A percentile compares a stretch with the other conserved stretches of the same genome.
Conservation (phyloP, 2,329 filamentous ascomycete species). For the Septoria petroselini region DNA sequence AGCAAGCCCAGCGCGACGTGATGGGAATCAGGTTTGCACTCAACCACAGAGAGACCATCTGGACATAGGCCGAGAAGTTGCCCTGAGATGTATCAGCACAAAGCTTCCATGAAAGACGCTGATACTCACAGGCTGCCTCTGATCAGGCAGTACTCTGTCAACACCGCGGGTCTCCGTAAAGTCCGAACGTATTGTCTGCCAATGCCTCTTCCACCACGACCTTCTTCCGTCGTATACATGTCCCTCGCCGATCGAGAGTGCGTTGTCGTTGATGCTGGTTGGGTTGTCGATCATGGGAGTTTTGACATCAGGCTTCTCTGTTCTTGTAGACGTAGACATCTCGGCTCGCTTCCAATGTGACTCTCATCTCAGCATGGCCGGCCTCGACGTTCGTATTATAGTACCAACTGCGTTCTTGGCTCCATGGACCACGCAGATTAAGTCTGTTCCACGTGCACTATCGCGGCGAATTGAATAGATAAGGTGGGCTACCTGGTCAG, state of each 20-base stretch:
- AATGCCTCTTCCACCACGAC: constrained; percentile 6
- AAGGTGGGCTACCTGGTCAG: too few relatives aligned
- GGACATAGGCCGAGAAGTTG: constrained; percentile 11
- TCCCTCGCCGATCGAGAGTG: constrained; percentile 2
- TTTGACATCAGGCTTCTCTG: too few relatives aligned
- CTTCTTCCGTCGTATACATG: not conserved
- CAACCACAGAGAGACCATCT: constrained; percentile 25
- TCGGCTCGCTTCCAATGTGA: too few relatives aligned
- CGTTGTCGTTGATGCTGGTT: not conserved
- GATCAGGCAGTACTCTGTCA: constrained; percentile 14
- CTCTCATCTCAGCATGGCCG: too few relatives aligned
- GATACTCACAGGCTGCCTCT: constrained; percentile 14
- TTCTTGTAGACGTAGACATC: too few relatives aligned
- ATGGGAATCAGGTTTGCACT: constrained; percentile 26
- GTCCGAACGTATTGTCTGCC: constrained; percentile 7
- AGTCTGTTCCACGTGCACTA: too few relatives aligned
- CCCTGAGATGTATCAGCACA: not conserved
- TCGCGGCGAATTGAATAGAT: too few relatives aligned
- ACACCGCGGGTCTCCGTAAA: constrained; percentile 20
- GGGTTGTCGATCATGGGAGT: not conserved
- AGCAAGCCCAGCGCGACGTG: constrained; percentile 46
- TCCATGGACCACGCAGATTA: too few relatives aligned
- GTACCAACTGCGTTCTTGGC: too few relatives aligned
- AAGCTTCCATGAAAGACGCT: not conserved
- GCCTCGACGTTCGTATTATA: too few relatives aligned